Evolutionary conservation across 2,329 filamentous ascomycete species (phyloP).

Genomic region (Fusarium veterinarium): DNA sequence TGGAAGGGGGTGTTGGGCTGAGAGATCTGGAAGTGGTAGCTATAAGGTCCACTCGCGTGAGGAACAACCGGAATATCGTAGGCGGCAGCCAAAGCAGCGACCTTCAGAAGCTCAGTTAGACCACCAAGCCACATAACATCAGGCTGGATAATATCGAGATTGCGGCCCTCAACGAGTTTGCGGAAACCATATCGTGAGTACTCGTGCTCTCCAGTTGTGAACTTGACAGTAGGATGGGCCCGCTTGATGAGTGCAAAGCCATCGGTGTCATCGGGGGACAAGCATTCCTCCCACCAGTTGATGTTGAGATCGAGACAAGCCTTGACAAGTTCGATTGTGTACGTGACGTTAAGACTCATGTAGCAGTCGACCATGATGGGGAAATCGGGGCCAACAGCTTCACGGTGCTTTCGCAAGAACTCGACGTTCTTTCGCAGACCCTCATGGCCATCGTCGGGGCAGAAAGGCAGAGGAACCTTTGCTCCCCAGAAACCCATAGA

Average conservation of each 20-base stretch:
- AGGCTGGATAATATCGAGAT: constrained; percentile 93
- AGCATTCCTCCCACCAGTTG: constrained; percentile 97
- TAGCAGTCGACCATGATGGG: constrained; percentile 97
- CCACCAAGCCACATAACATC: constrained; percentile 99
- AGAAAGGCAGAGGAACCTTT: constrained; percentile 91
- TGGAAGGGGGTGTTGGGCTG: constrained; percentile 95
- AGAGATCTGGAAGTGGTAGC: constrained; percentile 95
- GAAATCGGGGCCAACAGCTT: constrained; percentile 88
- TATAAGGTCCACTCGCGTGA: constrained; percentile 94
- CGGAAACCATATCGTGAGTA: constrained; percentile 95
- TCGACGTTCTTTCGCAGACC: constrained; percentile 91
- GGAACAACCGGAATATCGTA: constrained; percentile 96
- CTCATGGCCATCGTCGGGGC: constrained; percentile 84
- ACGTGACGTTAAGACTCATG: constrained; percentile 93
- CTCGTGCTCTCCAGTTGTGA: constrained; percentile 96
- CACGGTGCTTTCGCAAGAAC: constrained; percentile 86
- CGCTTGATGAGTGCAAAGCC: constrained; percentile 91
- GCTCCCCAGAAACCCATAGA: constrained; percentile 90
- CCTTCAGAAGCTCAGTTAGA: constrained; percentile 89
- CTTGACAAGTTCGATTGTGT: constrained; percentile 91
- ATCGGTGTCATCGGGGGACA: constrained; percentile 91
- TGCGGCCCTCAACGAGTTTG: constrained; percentile 90
- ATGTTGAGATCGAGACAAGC: constrained; percentile 86
- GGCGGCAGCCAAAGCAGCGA: constrained; percentile 87
- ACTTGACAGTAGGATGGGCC: constrained; percentile 89